phyloP scores from a whole-genome alignment of 805 yeast species.

The Wickerhamiella domercqiae region DNA sequence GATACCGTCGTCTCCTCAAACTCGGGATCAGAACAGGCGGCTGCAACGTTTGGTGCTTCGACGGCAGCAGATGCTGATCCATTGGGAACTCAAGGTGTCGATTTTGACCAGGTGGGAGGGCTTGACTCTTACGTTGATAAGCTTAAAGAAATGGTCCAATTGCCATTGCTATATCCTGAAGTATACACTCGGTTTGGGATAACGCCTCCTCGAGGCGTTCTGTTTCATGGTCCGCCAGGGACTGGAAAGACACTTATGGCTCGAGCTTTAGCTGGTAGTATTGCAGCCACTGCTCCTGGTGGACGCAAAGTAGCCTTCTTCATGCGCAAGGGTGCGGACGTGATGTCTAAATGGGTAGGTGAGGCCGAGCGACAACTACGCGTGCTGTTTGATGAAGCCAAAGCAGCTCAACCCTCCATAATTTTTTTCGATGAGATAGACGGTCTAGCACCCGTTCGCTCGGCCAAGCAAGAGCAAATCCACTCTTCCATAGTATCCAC shows the following conservation, averaged over 20 bases:
- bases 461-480: slow-evolving; percentile 94
- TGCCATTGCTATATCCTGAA: slow-evolving; percentile 88
- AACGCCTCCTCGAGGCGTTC: slow-evolving; percentile 93
- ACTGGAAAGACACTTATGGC: slow-evolving; percentile 98
- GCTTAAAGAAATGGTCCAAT: slow-evolving; percentile 89
- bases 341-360: slow-evolving; percentile 96
- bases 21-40: slow-evolving; percentile 21
- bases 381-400: slow-evolving; percentile 86
- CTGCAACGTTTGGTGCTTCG: slow-evolving; percentile 5
- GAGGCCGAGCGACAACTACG: slow-evolving; percentile 94
- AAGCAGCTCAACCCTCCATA: slow-evolving; percentile 86
- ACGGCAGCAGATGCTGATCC: slow-evolving; percentile 43
- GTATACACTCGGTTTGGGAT: slow-evolving; percentile 76
- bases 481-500: slow-evolving; percentile 97
- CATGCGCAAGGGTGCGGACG: slow-evolving; percentile 97
- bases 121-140: slow-evolving; percentile 80
- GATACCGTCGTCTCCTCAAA: slow-evolving; percentile 29
- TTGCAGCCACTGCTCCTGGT: too few species aligned
- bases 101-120: slow-evolving; percentile 79
- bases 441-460: slow-evolving; percentile 94
- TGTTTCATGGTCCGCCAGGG: slow-evolving; percentile 98
- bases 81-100: slow-evolving; percentile 76
- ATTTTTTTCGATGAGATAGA: slow-evolving; percentile 97
- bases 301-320: slow-evolving; percentile 82
- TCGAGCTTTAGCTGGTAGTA: slow-evolving; percentile 87